Evolutionary conservation across 495 filamentous ascomycete species (phyloP), one percentile per base, ranked within the genome.

Genomic region (Parachaetomium inaequale): DNA sequence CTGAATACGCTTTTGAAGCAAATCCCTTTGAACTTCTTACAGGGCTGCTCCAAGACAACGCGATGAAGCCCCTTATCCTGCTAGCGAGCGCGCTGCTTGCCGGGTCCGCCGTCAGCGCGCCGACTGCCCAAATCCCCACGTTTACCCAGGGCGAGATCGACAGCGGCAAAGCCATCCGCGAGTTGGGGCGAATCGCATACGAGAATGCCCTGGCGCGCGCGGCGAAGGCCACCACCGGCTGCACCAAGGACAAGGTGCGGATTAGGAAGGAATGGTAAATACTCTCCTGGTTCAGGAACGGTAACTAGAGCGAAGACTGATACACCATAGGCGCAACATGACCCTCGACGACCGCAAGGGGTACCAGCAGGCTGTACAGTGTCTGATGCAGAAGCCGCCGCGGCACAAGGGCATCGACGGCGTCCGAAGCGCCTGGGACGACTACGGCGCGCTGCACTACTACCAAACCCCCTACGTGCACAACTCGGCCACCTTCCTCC

Each of bases 211-310:
- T 76, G 63, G 69, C 72, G 25, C 71, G 74, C 4, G 64, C 68
- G 23, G 70, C 65, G 36, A 66, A 70, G 28, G 60, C 68, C 1
- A 63, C 65, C n/a, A 63, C 63, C 2, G 72, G 59, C n/a, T 81
- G 78, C 63, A 78, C 72, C 32, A 74, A 76, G 67, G 72, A 74
- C 38, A 79, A 75, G 54, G 68, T 76, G 50, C 68, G 70, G 45
- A 66, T 79, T 29, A 68, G 78, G 47, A 76, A 76, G 63, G 78
- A 81, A 74, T 81, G 78, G 78, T 78, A 62, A 42, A 70, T 52
- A 2, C 14, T 19, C 40, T 0, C 36, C 17, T 15, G 36, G 36
- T 15, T 17, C 14, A 40, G 12, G 12, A 17, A 17, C 14, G 6
- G n/a, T 7, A 43, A 21, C 1, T 0, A 17, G 28, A 21, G 36